Base-by-base conservation (phyloP, 495 filamentous ascomycete species). In the Saxophila tyrrhenica region DNA sequence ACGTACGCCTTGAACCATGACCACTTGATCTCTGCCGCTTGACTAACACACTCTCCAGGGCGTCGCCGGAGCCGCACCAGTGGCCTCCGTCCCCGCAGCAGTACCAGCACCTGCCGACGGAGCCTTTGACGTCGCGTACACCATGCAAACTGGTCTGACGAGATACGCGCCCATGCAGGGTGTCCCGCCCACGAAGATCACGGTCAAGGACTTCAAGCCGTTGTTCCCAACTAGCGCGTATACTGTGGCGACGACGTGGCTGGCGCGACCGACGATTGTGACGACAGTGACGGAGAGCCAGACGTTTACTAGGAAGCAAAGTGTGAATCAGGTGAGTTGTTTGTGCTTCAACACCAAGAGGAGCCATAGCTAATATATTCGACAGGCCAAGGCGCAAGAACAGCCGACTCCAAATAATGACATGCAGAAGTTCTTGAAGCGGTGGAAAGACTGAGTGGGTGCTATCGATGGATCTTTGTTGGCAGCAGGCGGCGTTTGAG, bases 141-240 rank as follows among this genome's bases (percentile, higher is more conserved):
- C 72, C 8, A 56, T 74, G 55, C 85, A 89, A 63, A 77, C 73
- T 9, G 85, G 85, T 3, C 55, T 70, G 35, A 86, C 76, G 3
- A 76, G 75, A 64, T 88, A 84, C 68, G 85, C 85, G 23, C 85
- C 84, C 0, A 84, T 86, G 83, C 81, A 84, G 52, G 77, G 75
- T 48, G 72, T 78, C 35, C 83, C 85, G 15, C 75, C 75, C 11
- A 82, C 75, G 17, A 79, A 78, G 44, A 87, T 89, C 51, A 81
- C 78, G 19, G 75, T 73, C 15, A 74, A 78, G 53, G 71, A 69
- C 1, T 64, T 69, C 3, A 77, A 68, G 19, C 78, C 80, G 22
- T 70, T 79, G 52, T 81, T 75, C 60, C 81, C 85, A 21, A 81
- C 83, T 2, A 85, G 78, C 50, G 68, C 73, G 3, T 81, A 80